Percentiles rank a stretch among this genome's conserved stretches.
These are phyloP conservation scores for Scheffersomyces spartinae DNA, from an alignment of 805 yeast genomes.

Conservation along the genomic window DNA sequence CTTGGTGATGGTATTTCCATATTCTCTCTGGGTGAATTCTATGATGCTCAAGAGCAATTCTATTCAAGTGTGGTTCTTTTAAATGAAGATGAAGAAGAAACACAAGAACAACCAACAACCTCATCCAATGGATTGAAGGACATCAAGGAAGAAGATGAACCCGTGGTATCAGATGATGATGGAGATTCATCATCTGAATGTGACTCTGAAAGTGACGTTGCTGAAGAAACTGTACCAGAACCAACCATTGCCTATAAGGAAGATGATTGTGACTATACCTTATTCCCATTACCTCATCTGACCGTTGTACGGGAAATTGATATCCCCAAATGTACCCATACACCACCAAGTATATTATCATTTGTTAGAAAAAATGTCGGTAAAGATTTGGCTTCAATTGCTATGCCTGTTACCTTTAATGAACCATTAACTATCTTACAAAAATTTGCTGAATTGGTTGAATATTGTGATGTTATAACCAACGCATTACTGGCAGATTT, in stretches of 20 bases:
- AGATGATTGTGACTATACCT: conserved; percentile 18
- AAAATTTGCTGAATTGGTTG: conserved; percentile 67
- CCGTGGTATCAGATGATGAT: conserved; percentile 3
- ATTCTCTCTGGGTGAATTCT: conserved; percentile 21
- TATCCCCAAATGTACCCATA: conserved; percentile 42
- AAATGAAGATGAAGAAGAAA: no score
- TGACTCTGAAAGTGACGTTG: conserved; percentile 6
- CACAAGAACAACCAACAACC: no score
- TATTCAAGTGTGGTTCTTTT: no score
- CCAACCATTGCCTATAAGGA: conserved; percentile 5
- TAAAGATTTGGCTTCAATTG: conserved; percentile 70
- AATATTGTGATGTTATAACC: conserved; percentile 58
- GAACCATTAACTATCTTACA: conserved; percentile 85
- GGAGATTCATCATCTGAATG: conserved; percentile 7
- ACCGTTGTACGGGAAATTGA: conserved; percentile 44
- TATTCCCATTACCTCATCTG: conserved; percentile 58
- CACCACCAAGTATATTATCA: conserved; percentile 76
- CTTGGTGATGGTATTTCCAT: conserved; percentile 16
- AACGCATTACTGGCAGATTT: conserved; percentile 40
- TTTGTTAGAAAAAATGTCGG: conserved; percentile 86
- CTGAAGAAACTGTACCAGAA: conserved; percentile 2
- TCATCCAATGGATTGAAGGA: neutral
- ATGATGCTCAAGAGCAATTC: no score
- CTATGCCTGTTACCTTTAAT: conserved; percentile 91
- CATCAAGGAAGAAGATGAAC: neutral